Conservation (phyloP, 1,284 basidiomycete genomes). For the Ceratobasidium theobromae region DNA sequence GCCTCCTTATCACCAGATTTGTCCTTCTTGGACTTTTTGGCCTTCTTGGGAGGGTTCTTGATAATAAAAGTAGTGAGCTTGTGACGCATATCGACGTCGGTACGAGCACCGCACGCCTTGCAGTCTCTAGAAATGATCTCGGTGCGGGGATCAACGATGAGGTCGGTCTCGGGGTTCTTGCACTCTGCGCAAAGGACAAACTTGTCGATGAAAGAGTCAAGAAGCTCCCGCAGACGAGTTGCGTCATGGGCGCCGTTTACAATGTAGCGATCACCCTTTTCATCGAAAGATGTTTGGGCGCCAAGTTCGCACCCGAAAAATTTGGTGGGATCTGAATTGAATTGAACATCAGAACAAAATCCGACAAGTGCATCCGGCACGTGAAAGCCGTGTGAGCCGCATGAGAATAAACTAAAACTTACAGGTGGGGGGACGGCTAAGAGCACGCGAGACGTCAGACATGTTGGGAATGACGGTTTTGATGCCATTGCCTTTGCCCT, state of each 20-base stretch:
- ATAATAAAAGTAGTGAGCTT: conserved; percentile 96
- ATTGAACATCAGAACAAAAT: background rate
- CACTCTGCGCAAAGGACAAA: conserved; percentile 97
- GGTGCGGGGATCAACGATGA: conserved; percentile 78
- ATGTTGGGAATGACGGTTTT: conserved; percentile 99
- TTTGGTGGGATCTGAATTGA: conserved; percentile 87
- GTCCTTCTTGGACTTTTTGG: conserved; percentile 71
- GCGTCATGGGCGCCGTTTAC: conserved; percentile 98
- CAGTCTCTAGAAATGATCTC: conserved; percentile 66
- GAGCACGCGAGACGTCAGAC: conserved; percentile 94
- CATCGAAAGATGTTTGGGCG: conserved; percentile 94
- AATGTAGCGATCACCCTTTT: conserved; percentile 97
- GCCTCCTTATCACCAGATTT: conserved; percentile 47
- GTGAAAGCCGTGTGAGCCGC: background rate
- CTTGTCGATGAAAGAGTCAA: conserved; percentile 97
- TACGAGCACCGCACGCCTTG: background rate
- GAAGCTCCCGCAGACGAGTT: conserved; percentile 88
- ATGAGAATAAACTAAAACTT: conserved; percentile 37
- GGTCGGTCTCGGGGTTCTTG: conserved; percentile 99
- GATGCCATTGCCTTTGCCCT: conserved; percentile 99
- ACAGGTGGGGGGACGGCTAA: conserved; percentile 89
- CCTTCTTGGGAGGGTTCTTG: conserved; percentile 90
- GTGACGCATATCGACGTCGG: conserved; percentile 90
- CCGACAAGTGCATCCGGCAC: conserved; percentile 7
- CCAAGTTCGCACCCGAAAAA: conserved; percentile 99